phyloP scores from a whole-genome alignment of 495 filamentous ascomycete species.

The Penicillium cataractarum region DNA sequence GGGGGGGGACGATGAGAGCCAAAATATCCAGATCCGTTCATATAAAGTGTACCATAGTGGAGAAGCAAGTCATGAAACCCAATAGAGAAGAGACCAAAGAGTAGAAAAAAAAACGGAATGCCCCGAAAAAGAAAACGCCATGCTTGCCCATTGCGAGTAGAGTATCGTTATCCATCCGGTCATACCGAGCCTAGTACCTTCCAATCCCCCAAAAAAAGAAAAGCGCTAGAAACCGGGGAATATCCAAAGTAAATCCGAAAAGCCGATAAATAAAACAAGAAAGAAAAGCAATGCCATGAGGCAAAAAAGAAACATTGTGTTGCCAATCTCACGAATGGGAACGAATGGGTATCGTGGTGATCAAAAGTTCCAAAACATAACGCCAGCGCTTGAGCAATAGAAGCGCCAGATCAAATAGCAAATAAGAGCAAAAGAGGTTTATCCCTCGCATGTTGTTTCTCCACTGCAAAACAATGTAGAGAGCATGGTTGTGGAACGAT shows the following conservation, averaged over 20 bases:
- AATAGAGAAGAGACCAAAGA: background rate
- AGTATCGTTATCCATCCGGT: constrained; percentile 7
- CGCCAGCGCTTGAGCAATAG: constrained; percentile 7
- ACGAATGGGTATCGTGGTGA: constrained; percentile 28
- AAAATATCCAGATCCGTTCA: background rate
- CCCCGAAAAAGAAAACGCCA: constrained; percentile 10
- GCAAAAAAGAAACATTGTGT: constrained; percentile 1
- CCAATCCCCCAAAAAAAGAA: background rate
- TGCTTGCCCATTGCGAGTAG: constrained; percentile 8
- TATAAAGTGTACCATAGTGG: background rate
- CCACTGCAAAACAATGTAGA: background rate
- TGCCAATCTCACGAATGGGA: constrained; percentile 8
- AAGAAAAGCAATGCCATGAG: background rate
- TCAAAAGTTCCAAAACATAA: constrained; percentile 3
- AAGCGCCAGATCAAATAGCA: constrained; percentile 16
- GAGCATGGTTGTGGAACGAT: background rate
- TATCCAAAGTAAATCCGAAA: background rate
- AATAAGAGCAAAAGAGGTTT: constrained; percentile 25
- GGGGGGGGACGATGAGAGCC: background rate
- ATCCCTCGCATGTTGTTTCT: constrained; percentile 12
- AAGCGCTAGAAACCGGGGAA: background rate
- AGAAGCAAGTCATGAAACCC: background rate
- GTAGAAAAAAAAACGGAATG: background rate
- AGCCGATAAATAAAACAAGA: background rate
- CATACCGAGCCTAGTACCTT: constrained; percentile 4